Evolutionary conservation across 129 eudicot species (phyloP).

Genomic region (Flaveria ramosissima): DNA sequence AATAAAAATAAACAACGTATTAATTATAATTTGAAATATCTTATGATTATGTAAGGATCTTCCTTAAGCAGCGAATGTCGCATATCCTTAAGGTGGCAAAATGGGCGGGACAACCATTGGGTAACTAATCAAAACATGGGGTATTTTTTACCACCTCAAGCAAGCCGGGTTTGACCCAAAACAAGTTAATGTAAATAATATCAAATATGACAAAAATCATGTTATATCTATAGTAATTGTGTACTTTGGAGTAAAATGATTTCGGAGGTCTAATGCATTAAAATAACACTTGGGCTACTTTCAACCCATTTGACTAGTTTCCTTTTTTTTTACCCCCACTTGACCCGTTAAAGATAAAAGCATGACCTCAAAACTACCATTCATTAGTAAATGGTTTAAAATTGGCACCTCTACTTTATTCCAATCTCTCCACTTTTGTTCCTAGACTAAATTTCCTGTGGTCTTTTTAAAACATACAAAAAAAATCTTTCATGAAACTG

Average conservation of each 20-base stretch:
- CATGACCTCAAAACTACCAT: too few species aligned
- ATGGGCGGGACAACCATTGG: not conserved
- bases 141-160: not conserved
- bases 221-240: too few species aligned
- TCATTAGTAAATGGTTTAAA: too few species aligned
- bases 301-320: not conserved
- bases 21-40: not conserved
- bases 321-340: too few species aligned
- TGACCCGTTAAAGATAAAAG: too few species aligned
- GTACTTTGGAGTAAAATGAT: not conserved
- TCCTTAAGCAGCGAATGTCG: not conserved
- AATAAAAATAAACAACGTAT: conserved; percentile 1
- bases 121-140: not conserved
- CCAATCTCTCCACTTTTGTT: too few species aligned
- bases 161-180: not conserved
- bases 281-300: not conserved
- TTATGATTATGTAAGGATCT: not conserved
- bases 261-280: not conserved
- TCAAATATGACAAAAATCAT: too few species aligned
- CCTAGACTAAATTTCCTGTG: not conserved
- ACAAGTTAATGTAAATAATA: not conserved
- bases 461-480: not conserved
- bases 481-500: not conserved
- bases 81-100: not conserved
- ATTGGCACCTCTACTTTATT: too few species aligned